Base-by-base conservation (phyloP, 164 flowering plant genomes). In the Macadamia integrifolia region DNA sequence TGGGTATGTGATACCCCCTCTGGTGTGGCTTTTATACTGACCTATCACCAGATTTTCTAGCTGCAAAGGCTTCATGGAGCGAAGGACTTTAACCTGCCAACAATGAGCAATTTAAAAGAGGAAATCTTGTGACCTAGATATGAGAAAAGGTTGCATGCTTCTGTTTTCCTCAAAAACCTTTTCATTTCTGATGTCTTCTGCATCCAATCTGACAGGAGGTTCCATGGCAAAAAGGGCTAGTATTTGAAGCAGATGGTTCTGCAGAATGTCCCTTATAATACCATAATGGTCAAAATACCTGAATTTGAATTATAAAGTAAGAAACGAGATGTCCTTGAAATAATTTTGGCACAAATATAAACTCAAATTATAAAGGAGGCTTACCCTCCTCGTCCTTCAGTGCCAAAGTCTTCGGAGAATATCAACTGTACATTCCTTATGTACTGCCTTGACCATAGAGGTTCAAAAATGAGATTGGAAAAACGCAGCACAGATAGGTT, bases 351-450 rank as follows among this genome's bases (percentile, higher is more conserved):
- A 4, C 58, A 29, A 2, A 52, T 17, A 23, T 23, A 28, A 49
- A 40, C 43, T 35, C 30, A 15, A 44, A 18, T 6, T 29, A 12
- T 52, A 23, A 65, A 69, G n/a, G 29, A 58, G 66, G 61, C 73
- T 67, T 81, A 93, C 96, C 98, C 98, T 72, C 98, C 97, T 61
- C 98, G 87, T 55, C 98, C 97, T 81, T 93, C 98, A 29, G 98
- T 91, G 71, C 98, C 98, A 79, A 93, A 93, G 81, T 93, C 97
- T 79, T 91, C 97, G 50, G 97, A 89, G 74, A 93, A 93, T 75
- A 91, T 88, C 17, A 93, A 79, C 74, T 93, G 98, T 17, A 93
- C 97, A 78, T 86, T 93, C 60, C 93, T 82, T 43, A 91, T 93
- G 63, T 89, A 93, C 74, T 89, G 86, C 77, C 98, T 90, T 53